Percentiles rank a stretch among this genome's conserved stretches.
These are phyloP conservation scores for Thalassia testudinum DNA, from an alignment of 116 monocot species.

Conservation along the genomic window DNA sequence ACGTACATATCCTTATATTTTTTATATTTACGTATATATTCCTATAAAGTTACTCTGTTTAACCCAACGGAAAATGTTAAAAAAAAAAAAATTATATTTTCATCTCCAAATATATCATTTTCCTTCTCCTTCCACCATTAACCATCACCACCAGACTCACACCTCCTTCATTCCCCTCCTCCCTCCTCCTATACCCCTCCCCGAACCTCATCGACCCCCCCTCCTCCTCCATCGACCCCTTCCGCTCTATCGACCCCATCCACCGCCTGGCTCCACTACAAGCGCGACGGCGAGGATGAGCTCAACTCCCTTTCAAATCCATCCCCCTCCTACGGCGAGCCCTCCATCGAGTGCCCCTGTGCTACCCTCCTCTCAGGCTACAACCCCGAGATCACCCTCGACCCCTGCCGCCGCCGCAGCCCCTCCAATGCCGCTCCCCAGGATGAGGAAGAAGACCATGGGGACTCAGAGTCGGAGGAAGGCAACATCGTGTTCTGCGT, in stretches of 20 bases:
- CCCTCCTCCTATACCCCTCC: constrained; percentile 67
- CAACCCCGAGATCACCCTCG: constrained; percentile 12
- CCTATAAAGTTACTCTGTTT: too few species aligned
- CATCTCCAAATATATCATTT: too few species aligned
- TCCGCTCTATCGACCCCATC: constrained; percentile 70
- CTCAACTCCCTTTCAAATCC: constrained; percentile 9
- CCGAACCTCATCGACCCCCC: too few species aligned
- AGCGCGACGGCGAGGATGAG: constrained; percentile 52
- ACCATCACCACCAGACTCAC: constrained; percentile 25
- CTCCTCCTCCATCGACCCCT: constrained; percentile 60
- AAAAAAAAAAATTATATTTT: too few species aligned
- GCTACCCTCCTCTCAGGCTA: constrained; percentile 32
- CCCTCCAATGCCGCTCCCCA: not conserved
- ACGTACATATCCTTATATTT: too few species aligned
- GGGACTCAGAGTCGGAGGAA: constrained; percentile 21
- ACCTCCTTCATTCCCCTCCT: constrained; percentile 62
- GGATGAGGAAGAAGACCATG: constrained; percentile 1
- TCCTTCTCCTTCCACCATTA: too few species aligned
- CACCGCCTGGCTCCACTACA: constrained; percentile 59
- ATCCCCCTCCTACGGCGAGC: constrained; percentile 16
- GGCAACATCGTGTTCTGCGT: constrained; percentile 63
- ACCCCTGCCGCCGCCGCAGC: constrained; percentile 32
- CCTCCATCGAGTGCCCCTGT: constrained; percentile 68
- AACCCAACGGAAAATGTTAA: too few species aligned
- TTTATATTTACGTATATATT: too few species aligned